These are phyloP conservation scores for Phytophthora sp. DNA, from an alignment of 352 stramenopile species.

Conservation along the genomic window DNA sequence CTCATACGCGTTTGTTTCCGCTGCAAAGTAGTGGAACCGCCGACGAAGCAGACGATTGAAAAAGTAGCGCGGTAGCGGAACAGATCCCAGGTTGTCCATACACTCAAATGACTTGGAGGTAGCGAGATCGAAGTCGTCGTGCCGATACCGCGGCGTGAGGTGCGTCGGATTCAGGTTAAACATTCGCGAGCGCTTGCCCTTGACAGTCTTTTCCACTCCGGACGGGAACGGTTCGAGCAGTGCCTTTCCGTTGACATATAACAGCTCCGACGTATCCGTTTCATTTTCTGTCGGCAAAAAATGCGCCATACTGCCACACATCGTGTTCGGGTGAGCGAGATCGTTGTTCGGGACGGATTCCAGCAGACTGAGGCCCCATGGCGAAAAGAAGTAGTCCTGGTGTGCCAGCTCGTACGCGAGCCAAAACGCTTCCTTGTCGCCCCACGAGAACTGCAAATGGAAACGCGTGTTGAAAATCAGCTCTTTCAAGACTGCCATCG, in stretches of 20 bases:
- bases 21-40: conserved; percentile 53
- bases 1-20: conserved; percentile 47
- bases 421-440: conserved; percentile 61
- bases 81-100: conserved; percentile 47
- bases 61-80: conserved; percentile 41
- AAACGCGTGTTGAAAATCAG: conserved; percentile 53
- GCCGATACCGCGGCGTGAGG: conserved; percentile 36
- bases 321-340: conserved; percentile 36
- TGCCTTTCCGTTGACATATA: conserved; percentile 36
- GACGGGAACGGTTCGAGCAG: conserved; percentile 46
- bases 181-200: conserved; percentile 40
- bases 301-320: conserved; percentile 56
- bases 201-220: conserved; percentile 38
- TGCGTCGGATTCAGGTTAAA: conserved; percentile 51
- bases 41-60: conserved; percentile 44
- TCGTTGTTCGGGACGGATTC: conserved; percentile 45
- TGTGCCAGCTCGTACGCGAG: conserved; percentile 59
- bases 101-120: conserved; percentile 48
- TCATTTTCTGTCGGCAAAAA: conserved; percentile 39
- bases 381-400: conserved; percentile 60
- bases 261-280: conserved; percentile 26
- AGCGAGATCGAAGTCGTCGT: conserved; percentile 28
- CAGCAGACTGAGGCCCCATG: conserved; percentile 42
- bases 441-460: conserved; percentile 55
- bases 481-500: conserved; percentile 47